These are phyloP conservation scores for Isatis tinctoria DNA, from an alignment of 345 rosid species.

Conservation along the genomic window DNA sequence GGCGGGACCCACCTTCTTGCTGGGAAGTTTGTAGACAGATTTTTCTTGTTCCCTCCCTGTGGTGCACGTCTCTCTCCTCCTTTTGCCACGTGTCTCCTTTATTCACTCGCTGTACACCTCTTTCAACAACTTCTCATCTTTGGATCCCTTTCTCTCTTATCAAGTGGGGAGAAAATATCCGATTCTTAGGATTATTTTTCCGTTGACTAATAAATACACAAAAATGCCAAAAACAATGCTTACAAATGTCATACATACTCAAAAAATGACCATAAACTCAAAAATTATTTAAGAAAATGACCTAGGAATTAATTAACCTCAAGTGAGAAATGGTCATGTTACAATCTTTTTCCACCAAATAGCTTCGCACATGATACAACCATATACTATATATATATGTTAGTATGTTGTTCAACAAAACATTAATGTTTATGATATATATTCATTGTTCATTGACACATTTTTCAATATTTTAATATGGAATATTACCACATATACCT, in stretches of 20 bases:
- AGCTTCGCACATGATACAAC: not conserved
- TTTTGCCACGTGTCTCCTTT: slow-evolving; percentile 34
- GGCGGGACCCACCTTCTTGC: slow-evolving; percentile 38
- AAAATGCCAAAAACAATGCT: not conserved
- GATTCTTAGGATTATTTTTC: not conserved
- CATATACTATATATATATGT: not conserved
- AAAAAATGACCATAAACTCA: no score
- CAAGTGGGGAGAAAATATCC: not conserved
- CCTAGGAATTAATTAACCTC: no score
- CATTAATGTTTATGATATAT: not conserved
- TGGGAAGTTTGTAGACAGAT: slow-evolving; percentile 45
- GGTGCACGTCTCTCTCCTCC: slow-evolving; percentile 44
- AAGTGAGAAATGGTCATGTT: no score
- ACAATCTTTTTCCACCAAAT: no score
- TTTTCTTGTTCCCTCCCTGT: slow-evolving; percentile 39
- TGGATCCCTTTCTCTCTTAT: not conserved
- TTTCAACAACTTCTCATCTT: not conserved
- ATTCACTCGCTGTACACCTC: not conserved
- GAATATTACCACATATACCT: not conserved
- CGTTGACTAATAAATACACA: not conserved
- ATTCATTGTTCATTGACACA: not conserved
- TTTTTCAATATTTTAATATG: not conserved
- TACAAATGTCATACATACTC: not conserved
- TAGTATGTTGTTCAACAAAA: not conserved
- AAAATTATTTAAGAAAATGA: no score